Base-by-base conservation (phyloP, 768 basidiomycete genomes). In the Imleria badia region DNA sequence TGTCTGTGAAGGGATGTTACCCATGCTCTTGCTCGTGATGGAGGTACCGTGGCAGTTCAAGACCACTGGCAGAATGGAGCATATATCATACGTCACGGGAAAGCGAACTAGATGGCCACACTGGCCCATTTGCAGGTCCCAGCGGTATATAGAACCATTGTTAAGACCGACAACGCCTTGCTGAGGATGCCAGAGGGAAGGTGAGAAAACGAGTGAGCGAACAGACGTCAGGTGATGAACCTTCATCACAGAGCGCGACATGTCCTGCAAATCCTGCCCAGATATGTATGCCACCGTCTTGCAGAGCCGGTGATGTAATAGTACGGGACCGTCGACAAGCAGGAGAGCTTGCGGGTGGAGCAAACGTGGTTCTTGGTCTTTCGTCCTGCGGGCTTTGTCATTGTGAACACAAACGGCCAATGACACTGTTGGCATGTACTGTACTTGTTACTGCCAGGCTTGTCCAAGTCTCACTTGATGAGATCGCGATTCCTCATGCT, bases 211-310 rank as follows among this genome's bases (percentile, higher is more conserved):
- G 39, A 89, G 75, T 5, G 83, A 80, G 14, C 89, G 80, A 38
- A 92, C 82, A 5, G 84, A 79, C 1, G 82, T 80, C 6, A 87
- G 82, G 54, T 89, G 86, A 47, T 81, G 84, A 10, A 91, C 83
- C 45, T 82, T 80, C 77, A 87, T 82, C 36, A 87, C 74, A 6
- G 86, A 88, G 54, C 81, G 82, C 11, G 82, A 73, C 63, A 89
- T 75, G 56, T 87, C 85, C 52, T 89, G 79, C n/a, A 91, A 69
- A 65, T 92, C 89, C 89, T 89, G 49, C 89, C 90, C 90, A 92
- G 35, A 91, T 79, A 45, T 89, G 85, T 68, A 91, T 71, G 63
- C 90, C 84, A 2, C 88, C 89, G 63, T 92, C 90, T n/a, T 10
- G 87, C 85, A 31, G 89, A 89, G 19, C 86, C 89, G 15, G 87